These are phyloP conservation scores for Giardia duodenalis DNA, from an alignment of 208 protist species.

Conservation along the genomic window DNA sequence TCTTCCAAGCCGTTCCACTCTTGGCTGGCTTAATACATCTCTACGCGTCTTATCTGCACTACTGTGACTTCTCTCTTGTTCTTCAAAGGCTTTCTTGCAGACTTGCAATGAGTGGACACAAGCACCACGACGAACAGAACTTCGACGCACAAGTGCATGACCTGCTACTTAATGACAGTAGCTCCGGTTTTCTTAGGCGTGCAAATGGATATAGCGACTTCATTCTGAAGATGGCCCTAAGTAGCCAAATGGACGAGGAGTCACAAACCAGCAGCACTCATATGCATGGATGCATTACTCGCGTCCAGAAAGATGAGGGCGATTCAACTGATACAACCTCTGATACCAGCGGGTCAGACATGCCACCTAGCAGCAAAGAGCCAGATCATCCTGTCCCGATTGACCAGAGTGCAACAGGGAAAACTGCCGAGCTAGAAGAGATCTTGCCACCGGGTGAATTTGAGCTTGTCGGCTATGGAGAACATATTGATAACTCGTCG, in stretches of 20 bases:
- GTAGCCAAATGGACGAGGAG: background rate
- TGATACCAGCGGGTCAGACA: background rate
- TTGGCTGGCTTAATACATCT: background rate
- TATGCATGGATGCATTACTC: background rate
- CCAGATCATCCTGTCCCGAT: no score
- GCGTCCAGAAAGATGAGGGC: background rate
- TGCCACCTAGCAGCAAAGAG: no score
- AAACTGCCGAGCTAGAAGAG: background rate
- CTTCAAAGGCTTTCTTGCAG: background rate
- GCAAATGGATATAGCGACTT: background rate
- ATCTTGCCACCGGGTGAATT: background rate
- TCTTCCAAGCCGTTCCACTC: background rate
- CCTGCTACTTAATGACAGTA: background rate
- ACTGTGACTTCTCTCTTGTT: background rate
- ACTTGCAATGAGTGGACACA: background rate
- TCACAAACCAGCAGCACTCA: background rate
- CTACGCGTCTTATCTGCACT: background rate
- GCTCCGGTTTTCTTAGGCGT: background rate
- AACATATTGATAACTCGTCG: background rate
- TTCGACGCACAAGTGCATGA: background rate
- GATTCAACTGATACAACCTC: background rate
- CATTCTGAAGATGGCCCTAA: background rate
- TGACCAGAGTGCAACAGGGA: background rate
- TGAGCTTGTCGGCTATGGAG: no score
- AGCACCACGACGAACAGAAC: background rate